phyloP scores from a whole-genome alignment of 2,329 filamentous ascomycete genomes.

The Ambrosiella cleistominuta region DNA sequence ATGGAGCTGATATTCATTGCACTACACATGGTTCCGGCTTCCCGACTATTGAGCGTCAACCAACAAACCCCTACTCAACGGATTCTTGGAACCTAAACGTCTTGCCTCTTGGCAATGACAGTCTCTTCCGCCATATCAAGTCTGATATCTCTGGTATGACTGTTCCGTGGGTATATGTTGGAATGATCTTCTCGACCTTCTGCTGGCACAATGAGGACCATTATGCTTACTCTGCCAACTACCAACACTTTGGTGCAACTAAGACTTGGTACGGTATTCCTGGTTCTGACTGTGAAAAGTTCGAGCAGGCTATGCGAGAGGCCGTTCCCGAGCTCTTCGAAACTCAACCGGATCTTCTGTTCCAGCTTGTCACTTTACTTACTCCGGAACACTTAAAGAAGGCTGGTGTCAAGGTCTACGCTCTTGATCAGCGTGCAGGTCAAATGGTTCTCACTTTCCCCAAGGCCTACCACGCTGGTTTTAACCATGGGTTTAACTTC shows the following conservation, averaged over 20 bases:
- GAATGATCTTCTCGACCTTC: constrained; percentile 98
- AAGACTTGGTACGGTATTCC: constrained; percentile 99
- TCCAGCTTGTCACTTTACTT: constrained; percentile 90
- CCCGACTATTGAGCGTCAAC: constrained; percentile 81
- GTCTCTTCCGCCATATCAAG: constrained; percentile 91
- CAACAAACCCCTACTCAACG: constrained; percentile 67
- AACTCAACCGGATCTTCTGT: constrained; percentile 86
- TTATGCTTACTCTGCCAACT: constrained; percentile 94
- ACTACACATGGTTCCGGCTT: constrained; percentile 96
- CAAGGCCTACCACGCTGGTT: constrained; percentile 91
- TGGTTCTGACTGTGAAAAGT: constrained; percentile 80
- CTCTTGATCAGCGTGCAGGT: constrained; percentile 86
- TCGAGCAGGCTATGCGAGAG: constrained; percentile 86
- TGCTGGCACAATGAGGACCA: constrained; percentile 99
- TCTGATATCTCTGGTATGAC: constrained; percentile 98
- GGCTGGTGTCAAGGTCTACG: constrained; percentile 82
- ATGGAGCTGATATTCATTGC: constrained; percentile 93
- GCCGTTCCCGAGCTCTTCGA: constrained; percentile 94
- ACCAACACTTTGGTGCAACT: constrained; percentile 93
- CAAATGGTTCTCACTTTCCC: constrained; percentile 96
- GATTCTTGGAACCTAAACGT: constrained; percentile 95
- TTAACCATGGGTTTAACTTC: constrained; percentile 98
- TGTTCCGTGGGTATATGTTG: constrained; percentile 95
- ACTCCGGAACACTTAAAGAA: constrained; percentile 87
- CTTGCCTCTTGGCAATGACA: constrained; percentile 76